A percentile compares a stretch with the other conserved stretches of the same genome.
These are phyloP conservation scores for Apiotrichum domesticum DNA, from an alignment of 1,284 basidiomycete genomes.

Conservation along the genomic window DNA sequence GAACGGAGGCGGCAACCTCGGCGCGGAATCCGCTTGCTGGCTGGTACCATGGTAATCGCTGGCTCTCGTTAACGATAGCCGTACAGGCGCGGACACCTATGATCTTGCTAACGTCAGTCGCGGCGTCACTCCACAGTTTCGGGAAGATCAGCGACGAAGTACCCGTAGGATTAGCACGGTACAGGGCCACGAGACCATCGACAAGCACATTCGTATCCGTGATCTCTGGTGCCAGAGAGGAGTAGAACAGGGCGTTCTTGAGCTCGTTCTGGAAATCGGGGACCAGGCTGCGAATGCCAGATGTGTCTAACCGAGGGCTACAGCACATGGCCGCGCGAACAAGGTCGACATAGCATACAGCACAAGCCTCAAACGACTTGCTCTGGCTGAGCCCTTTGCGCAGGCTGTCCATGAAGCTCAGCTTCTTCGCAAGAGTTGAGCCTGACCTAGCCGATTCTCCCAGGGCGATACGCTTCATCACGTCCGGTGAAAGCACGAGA, in stretches of 20 bases:
- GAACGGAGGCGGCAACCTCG: conserved; percentile 22
- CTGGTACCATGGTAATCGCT: conserved; percentile 31
- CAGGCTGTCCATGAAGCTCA: conserved; percentile 47
- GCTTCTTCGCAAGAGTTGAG: conserved; percentile 45
- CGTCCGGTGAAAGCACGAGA: conserved; percentile 70
- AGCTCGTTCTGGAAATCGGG: conserved; percentile 70
- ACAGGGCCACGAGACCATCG: conserved; percentile 65
- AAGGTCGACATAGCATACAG: conserved; percentile 69
- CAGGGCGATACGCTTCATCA: conserved; percentile 52
- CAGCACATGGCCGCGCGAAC: conserved; percentile 71
- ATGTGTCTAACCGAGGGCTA: conserved; percentile 52
- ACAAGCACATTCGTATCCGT: conserved; percentile 73
- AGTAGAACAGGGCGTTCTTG: conserved; percentile 49
- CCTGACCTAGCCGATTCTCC: conserved; percentile 35
- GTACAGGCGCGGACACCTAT: conserved; percentile 64
- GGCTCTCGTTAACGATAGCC: conserved; percentile 48
- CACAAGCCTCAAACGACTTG: conserved; percentile 37
- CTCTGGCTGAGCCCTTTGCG: conserved; percentile 34
- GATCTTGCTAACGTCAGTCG: conserved; percentile 73
- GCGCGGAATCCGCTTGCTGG: conserved; percentile 17
- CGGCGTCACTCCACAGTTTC: conserved; percentile 66
- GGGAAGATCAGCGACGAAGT: conserved; percentile 59
- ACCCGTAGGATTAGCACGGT: conserved; percentile 60
- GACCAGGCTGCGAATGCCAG: conserved; percentile 61
- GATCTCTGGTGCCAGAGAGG: conserved; percentile 46